Evolutionary conservation across 495 filamentous ascomycete genomes (phyloP).

Genomic region (Schizothecium vesticola): DNA sequence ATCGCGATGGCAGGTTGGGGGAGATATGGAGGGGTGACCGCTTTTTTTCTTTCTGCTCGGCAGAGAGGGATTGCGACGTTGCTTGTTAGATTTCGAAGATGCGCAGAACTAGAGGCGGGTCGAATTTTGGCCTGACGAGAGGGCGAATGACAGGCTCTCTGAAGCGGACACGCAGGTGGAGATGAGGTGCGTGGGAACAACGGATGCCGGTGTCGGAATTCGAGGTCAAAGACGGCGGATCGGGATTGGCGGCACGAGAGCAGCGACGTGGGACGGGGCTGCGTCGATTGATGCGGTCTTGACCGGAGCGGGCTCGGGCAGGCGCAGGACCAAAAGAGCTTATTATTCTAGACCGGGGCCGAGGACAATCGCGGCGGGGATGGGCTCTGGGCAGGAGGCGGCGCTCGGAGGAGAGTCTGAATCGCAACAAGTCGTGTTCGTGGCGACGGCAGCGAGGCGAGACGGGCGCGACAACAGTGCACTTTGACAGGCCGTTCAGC

Average conservation of each 20-base stretch:
- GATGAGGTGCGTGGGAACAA: not conserved
- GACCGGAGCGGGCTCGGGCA: not conserved
- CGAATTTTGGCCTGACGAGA: conserved; percentile 1
- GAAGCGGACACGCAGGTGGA: not conserved
- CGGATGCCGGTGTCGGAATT: conserved; percentile 9
- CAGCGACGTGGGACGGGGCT: not conserved
- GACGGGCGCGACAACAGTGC: not conserved
- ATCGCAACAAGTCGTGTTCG: conserved; percentile 1
- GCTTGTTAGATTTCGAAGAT: not conserved
- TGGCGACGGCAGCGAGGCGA: conserved; percentile 1
- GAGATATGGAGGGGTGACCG: conserved; percentile 1
- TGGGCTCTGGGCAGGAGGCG: conserved; percentile 5
- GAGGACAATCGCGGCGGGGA: conserved; percentile 1
- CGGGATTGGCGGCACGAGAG: not conserved
- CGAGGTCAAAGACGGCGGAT: not conserved
- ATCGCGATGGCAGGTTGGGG: conserved; percentile 26
- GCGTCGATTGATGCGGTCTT: not conserved
- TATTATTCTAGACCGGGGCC: not conserved
- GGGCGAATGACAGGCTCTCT: not conserved
- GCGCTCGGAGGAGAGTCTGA: conserved; percentile 6
- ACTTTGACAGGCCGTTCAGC: conserved; percentile 14
- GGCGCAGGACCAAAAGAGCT: not conserved
- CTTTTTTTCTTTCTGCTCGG: conserved; percentile 15
- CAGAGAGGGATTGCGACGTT: not conserved
- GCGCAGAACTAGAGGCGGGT: not conserved